Percentiles rank a stretch among this genome's conserved stretches.
Evolutionary conservation across 2,329 filamentous ascomycete species (phyloP).

Genomic region (Aspergillus hortae): DNA sequence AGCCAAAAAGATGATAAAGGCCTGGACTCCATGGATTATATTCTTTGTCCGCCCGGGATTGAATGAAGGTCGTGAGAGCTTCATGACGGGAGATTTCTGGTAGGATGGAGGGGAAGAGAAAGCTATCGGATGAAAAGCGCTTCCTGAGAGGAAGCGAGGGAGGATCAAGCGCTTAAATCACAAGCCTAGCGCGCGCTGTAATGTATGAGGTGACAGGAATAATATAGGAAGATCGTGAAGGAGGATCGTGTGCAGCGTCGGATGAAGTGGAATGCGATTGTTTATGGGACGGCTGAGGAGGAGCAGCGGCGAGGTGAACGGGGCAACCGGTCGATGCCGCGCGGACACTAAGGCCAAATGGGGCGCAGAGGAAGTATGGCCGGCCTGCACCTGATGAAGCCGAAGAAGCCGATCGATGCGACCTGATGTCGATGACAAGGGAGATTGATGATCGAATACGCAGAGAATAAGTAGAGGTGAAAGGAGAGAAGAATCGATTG

Average conservation of each 20-base stretch:
- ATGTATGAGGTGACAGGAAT: background rate
- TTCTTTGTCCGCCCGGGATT: conserved; percentile 56
- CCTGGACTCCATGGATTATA: conserved; percentile 52
- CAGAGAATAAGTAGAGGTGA: background rate
- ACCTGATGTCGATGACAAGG: background rate
- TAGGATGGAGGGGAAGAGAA: conserved; percentile 10
- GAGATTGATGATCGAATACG: background rate
- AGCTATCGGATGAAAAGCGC: conserved; percentile 14
- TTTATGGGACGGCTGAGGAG: conserved; percentile 19
- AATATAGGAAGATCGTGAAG: background rate
- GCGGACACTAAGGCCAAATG: conserved; percentile 15
- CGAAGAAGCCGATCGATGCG: background rate
- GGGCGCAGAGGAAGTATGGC: conserved; percentile 1
- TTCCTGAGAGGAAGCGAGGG: conserved; percentile 9
- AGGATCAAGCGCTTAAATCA: too few relatives aligned
- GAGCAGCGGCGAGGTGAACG: conserved; percentile 17
- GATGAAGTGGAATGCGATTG: conserved; percentile 13
- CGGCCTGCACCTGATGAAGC: background rate
- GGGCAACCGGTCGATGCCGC: conserved; percentile 23
- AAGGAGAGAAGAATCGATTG: background rate
- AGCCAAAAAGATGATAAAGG: conserved; percentile 55
- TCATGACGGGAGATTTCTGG: conserved; percentile 19
- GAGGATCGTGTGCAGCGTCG: background rate
- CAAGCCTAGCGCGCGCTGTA: too few relatives aligned
- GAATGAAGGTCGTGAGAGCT: conserved; percentile 31